These are phyloP conservation scores for Stramenopiles sp. DNA, from an alignment of 352 stramenopile genomes.

Conservation along the genomic window DNA sequence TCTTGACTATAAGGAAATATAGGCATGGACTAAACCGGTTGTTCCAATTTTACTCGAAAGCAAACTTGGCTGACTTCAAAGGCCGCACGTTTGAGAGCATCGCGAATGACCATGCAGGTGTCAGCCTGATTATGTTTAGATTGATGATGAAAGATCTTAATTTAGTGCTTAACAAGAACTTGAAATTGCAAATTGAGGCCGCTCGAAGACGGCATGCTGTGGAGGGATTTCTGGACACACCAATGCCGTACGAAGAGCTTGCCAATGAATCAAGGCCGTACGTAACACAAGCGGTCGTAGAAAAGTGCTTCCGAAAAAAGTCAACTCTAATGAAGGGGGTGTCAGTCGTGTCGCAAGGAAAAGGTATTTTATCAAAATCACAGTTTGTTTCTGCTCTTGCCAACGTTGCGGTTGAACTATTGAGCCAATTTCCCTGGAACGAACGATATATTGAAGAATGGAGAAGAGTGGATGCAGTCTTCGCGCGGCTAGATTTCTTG, in stretches of 20 bases:
- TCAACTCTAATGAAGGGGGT: background rate
- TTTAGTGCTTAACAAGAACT: background rate
- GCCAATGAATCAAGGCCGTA: background rate
- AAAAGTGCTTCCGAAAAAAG: background rate
- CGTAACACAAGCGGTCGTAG: background rate
- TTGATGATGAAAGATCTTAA: background rate
- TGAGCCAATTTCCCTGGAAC: background rate
- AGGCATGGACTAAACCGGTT: background rate
- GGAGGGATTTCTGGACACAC: background rate
- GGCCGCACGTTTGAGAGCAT: background rate
- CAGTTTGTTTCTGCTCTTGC: background rate
- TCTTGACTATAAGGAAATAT: background rate
- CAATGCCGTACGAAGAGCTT: background rate
- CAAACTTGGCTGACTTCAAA: background rate
- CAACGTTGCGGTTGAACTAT: background rate
- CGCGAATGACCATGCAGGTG: background rate
- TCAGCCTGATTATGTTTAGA: background rate
- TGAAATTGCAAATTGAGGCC: background rate
- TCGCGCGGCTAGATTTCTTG: background rate
- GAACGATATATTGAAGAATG: background rate
- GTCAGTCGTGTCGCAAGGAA: background rate
- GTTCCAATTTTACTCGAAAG: conserved; percentile 6
- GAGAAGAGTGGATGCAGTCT: background rate
- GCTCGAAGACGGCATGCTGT: background rate
- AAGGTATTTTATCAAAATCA: conserved; percentile 3